Evolutionary conservation across 495 filamentous ascomycete genomes (phyloP).

Genomic region (Chaetomium cochliodes): DNA sequence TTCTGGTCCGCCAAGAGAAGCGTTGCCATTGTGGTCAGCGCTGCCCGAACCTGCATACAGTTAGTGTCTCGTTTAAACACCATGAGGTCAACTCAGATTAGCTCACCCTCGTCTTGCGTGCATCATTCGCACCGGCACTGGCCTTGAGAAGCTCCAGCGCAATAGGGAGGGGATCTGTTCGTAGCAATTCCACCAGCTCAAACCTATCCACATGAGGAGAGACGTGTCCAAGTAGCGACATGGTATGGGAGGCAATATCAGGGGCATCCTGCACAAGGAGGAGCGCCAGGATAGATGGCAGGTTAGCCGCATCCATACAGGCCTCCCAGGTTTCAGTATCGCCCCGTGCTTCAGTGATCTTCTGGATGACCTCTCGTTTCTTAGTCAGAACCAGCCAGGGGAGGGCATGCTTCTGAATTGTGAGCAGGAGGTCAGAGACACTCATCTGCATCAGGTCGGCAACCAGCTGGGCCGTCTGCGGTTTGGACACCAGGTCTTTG

Average conservation of each 20-base stretch:
- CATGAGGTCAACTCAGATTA: conserved; percentile 25
- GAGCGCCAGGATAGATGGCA: conserved; percentile 74
- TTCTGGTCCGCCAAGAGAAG: conserved; percentile 56
- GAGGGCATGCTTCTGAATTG: conserved; percentile 76
- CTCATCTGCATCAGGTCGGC: conserved; percentile 75
- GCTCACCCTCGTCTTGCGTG: conserved; percentile 53
- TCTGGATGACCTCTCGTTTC: conserved; percentile 72
- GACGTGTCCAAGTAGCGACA: conserved; percentile 63
- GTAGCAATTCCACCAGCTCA: conserved; percentile 66
- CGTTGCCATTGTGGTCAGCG: conserved; percentile 64
- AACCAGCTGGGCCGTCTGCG: conserved; percentile 76
- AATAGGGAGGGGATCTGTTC: conserved; percentile 69
- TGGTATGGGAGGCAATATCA: conserved; percentile 65
- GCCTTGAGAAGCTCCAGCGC: conserved; percentile 82
- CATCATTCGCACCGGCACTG: conserved; percentile 65
- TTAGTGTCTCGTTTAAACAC: conserved; percentile 21
- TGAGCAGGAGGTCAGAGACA: conserved; percentile 67
- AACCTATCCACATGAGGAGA: conserved; percentile 65
- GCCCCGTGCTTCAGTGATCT: conserved; percentile 71
- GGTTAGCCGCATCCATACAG: conserved; percentile 60
- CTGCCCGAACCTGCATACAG: conserved; percentile 52
- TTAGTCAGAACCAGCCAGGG: conserved; percentile 80
- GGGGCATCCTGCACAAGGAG: conserved; percentile 68
- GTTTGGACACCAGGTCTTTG: conserved; percentile 73
- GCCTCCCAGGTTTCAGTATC: conserved; percentile 44